A percentile compares a stretch with the other conserved stretches of the same genome.
Evolutionary conservation across 192 early-diverging fungal species (phyloP).

Genomic region (Dimargaris verticillata): DNA sequence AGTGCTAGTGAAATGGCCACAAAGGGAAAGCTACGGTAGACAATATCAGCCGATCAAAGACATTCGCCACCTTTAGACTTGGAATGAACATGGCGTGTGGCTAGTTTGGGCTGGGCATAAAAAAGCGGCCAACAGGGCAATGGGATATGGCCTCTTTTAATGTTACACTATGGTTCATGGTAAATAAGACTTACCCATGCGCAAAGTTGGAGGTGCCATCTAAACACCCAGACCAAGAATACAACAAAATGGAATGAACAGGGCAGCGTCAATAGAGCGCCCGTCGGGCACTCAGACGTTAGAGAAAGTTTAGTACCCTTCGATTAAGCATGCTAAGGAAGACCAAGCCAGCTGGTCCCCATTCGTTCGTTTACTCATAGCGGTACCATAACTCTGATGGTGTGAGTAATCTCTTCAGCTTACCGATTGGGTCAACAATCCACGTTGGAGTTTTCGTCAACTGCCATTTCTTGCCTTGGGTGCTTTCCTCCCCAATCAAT

Average conservation of each 20-base stretch:
- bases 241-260: too few relatives aligned
- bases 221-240: too few relatives aligned
- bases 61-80: slow-evolving; percentile 32
- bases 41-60: too few relatives aligned
- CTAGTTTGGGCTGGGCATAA: neutral
- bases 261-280: neutral
- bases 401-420: slow-evolving; percentile 6
- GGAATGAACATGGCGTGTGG: slow-evolving; percentile 8
- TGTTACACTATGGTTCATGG: neutral
- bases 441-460: slow-evolving; percentile 65
- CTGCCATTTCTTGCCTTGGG: slow-evolving; percentile 25
- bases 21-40: slow-evolving; percentile 59
- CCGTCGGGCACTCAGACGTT: neutral
- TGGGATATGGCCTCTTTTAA: neutral
- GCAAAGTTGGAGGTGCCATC: slow-evolving; percentile 70
- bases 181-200: slow-evolving; percentile 25
- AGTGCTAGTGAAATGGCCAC: slow-evolving; percentile 77
- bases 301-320: neutral
- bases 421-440: slow-evolving; percentile 77
- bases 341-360: neutral
- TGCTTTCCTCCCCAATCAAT: slow-evolving; percentile 76
- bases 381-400: neutral
- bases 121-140: neutral
- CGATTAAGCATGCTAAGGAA: neutral
- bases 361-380: neutral